Evolutionary conservation across 106 monocot species (phyloP), one percentile per base, ranked within the genome.

Genomic region (Dioscorea zingiberensis): DNA sequence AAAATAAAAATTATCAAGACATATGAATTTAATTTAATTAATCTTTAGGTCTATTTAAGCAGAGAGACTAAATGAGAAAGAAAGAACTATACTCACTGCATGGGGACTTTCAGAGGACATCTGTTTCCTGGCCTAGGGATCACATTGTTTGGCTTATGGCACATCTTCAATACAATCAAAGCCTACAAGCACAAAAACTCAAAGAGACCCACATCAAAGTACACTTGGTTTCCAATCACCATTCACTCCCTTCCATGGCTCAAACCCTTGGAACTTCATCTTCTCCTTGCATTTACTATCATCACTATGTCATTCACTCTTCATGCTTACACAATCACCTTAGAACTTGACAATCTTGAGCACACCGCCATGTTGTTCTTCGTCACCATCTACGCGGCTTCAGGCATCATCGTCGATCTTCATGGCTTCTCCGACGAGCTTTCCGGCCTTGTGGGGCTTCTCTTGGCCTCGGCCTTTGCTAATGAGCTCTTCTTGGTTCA

Each of bases 51-150:
- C 38, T 38, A 38, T 38, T 38, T 38, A 38, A 38, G n/a, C n/a
- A 38, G 38, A 38, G 38, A 38, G 30, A 7, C 38, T 38, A 6
- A 38, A 38, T 6, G 38, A 38, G 38, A 2, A 38, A 6, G 38
- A 38, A 38, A 51, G 46, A 7, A 7, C 13, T 47, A 7, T 47
- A 8, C 46, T 51, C 15, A 19, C 51, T 16, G 13, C 55, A 91
- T 91, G 91, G 91, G 91, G 18, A 91, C 84, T 7, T 84, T 91
- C 47, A 21, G 65, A 1, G 91, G 87, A 0, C 91, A 92, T 66
- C 16, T 87, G 0, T 62, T 79, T 4, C 87, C 92, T 1, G 92
- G 87, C 48, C 58, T 84, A 1, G 76, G 74, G 57, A 82, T 92
- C 79, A 55, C 77, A 17, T n/a, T 85, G 64, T 63, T 87, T 19